Base-by-base conservation (phyloP, 1,284 basidiomycete species). In the Microbotryum violaceum region DNA sequence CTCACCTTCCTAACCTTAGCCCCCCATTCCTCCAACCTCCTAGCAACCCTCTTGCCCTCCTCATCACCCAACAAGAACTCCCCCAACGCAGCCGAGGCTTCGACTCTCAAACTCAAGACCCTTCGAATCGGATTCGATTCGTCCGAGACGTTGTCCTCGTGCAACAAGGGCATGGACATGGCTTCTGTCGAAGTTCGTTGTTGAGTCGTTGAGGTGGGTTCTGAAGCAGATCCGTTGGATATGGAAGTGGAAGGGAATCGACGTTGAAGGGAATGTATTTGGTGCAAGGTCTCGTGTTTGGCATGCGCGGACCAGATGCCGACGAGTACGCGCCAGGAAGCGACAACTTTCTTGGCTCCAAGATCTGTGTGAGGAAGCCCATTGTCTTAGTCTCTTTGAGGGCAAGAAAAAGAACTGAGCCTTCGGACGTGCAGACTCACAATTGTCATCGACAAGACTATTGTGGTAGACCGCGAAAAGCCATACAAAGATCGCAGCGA, bases 311-410 rank as follows among this genome's bases (percentile, higher is more conserved):
- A 81, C 91, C 91, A 96, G 14, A 94, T 84, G 16, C 91, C 92
- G 66, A 93, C 82, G 16, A 96, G 80, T 20, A 93, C 83, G 56
- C 89, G 85, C 91, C 91, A 96, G 14, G 90, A 85, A 6, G 91
- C 88, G 33, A 86, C 80, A 48, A 93, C 80, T 51, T 85, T 86
- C 76, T 91, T 92, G 57, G 75, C 72, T 21, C 77, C 75, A 21
- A 66, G 18, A 27, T 9, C 6, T 31, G 27, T 44, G 31, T 42
- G 37, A 42, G 3, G 12, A 18, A 16, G 12, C 37, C 4, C 16
- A 18, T 18, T 12, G 37, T 6, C 37, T 42, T 6, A 42, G 37
- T 42, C 16, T 16, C 2, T 18, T 9, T 31, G 9, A 10, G 31
- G 7, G 31, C 31, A 7, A 31, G 31, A 10, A 1, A 31, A 31